These are phyloP conservation scores for Cystobasidiaceae sp. DNA, from an alignment of 1,284 basidiomycete species.

Conservation along the genomic window DNA sequence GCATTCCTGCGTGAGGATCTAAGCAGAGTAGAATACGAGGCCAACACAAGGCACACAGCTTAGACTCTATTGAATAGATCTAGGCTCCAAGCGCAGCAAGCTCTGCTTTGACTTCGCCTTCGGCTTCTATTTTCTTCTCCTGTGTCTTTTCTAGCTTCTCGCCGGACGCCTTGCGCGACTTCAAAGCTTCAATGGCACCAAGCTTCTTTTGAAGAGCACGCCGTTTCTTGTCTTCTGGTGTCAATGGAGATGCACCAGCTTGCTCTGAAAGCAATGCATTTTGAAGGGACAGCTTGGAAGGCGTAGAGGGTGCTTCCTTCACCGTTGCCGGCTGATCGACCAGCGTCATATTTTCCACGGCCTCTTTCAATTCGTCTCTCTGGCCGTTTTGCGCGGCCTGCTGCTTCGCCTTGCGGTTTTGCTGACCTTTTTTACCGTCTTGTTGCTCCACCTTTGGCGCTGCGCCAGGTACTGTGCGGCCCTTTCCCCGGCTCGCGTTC, in stretches of 20 bases:
- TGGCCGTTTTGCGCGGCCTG: slow-evolving; percentile 48
- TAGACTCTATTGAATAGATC: too few species aligned
- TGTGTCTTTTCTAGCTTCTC: slow-evolving; percentile 89
- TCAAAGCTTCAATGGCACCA: slow-evolving; percentile 59
- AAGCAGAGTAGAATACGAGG: too few species aligned
- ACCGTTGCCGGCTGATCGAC: slow-evolving; percentile 32
- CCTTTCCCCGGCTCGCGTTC: slow-evolving; percentile 52
- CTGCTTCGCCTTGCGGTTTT: slow-evolving; percentile 57
- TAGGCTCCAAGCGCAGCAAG: slow-evolving; percentile 8
- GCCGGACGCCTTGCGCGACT: slow-evolving; percentile 72
- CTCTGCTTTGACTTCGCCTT: slow-evolving; percentile 46
- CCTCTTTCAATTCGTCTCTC: slow-evolving; percentile 32
- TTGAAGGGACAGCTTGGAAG: slow-evolving; percentile 12
- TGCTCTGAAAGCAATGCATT: slow-evolving; percentile 36
- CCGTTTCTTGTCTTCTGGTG: slow-evolving; percentile 53
- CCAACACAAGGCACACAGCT: too few species aligned
- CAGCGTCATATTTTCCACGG: background rate
- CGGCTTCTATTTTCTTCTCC: slow-evolving; percentile 88
- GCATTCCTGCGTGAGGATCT: too few species aligned
- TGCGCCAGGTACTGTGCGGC: slow-evolving; percentile 48
- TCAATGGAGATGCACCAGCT: slow-evolving; percentile 46
- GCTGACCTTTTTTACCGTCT: slow-evolving; percentile 48
- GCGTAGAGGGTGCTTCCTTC: too few species aligned
- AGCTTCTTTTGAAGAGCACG: slow-evolving; percentile 58
- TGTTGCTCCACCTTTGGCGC: slow-evolving; percentile 47